phyloP scores from a whole-genome alignment of 2,329 filamentous ascomycete genomes.

The Calonectria leucothoes region DNA sequence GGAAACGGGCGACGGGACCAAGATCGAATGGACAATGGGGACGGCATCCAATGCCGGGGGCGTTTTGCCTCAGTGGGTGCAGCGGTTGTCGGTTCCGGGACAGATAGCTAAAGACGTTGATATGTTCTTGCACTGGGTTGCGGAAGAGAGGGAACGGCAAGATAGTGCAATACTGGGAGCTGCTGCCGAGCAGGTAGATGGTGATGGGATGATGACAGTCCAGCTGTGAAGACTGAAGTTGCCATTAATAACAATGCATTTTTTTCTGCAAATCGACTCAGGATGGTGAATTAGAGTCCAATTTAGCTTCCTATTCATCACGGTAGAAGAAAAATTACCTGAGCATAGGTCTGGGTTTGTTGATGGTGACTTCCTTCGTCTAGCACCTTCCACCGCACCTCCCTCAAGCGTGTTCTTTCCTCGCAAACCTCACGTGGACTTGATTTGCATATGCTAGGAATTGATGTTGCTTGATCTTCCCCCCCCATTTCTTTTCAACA shows the following conservation, averaged over 20 bases:
- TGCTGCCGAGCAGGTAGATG: slow-evolving; percentile 19
- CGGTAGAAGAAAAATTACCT: neutral
- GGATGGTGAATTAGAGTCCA: neutral
- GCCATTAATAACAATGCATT: neutral
- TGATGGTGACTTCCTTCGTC: neutral
- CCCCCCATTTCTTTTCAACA: neutral
- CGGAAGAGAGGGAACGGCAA: slow-evolving; percentile 52
- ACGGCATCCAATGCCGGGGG: slow-evolving; percentile 79
- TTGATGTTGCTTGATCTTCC: neutral
- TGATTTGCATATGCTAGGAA: neutral
- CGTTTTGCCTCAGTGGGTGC: slow-evolving; percentile 72
- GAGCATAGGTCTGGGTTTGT: neutral
- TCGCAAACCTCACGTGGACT: neutral
- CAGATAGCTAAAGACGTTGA: slow-evolving; percentile 78
- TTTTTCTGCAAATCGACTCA: neutral
- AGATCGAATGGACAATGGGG: slow-evolving; percentile 81
- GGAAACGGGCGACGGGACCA: slow-evolving; percentile 51
- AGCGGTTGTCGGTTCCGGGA: slow-evolving; percentile 71
- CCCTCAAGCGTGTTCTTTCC: neutral
- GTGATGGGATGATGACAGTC: neutral
- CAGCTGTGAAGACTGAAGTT: neutral
- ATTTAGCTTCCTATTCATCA: neutral
- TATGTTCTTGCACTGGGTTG: slow-evolving; percentile 74
- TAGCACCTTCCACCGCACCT: neutral
- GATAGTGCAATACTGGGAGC: slow-evolving; percentile 19